These are phyloP conservation scores for Trichoderma citrinoviride DNA, from an alignment of 2,329 filamentous ascomycete species.

Conservation along the genomic window DNA sequence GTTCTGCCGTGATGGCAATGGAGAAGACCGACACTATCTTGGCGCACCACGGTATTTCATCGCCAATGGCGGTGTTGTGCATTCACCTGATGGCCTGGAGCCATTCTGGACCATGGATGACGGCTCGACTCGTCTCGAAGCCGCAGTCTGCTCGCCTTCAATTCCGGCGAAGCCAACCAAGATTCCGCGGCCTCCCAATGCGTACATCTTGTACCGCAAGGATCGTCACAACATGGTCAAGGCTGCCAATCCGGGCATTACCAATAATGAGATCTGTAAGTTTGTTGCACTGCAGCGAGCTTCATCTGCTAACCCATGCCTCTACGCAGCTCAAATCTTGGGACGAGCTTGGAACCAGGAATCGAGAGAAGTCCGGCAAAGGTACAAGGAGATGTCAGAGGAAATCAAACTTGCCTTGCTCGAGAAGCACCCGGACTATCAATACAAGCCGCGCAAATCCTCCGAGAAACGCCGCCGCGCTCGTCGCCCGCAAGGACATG, in stretches of 20 bases:
- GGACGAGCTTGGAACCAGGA: conserved; percentile 40
- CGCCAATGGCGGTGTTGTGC: conserved; percentile 26
- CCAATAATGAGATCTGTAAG: conserved; percentile 46
- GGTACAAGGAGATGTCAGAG: conserved; percentile 35
- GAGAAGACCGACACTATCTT: conserved; percentile 29
- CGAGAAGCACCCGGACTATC: conserved; percentile 38
- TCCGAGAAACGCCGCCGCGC: conserved; percentile 28
- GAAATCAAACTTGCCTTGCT: conserved; percentile 34
- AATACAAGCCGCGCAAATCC: conserved; percentile 39
- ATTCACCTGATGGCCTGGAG: conserved; percentile 23
- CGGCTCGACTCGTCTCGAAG: conserved; percentile 4
- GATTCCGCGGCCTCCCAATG: conserved; percentile 42
- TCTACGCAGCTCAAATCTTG: conserved; percentile 36
- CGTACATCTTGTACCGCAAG: conserved; percentile 44
- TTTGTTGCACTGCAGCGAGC: neutral
- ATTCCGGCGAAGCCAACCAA: conserved; percentile 24
- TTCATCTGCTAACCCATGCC: conserved; percentile 23
- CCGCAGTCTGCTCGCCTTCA: conserved; percentile 18
- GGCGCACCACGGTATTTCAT: conserved; percentile 30
- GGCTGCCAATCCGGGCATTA: conserved; percentile 35
- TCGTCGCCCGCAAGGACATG: conserved; percentile 1
- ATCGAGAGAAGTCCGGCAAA: conserved; percentile 30
- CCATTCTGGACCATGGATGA: conserved; percentile 28
- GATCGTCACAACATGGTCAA: conserved; percentile 39
- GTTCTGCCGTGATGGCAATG: conserved; percentile 31